phyloP scores from a whole-genome alignment of 306 rosid genomes.

The Rosa chinensis region DNA sequence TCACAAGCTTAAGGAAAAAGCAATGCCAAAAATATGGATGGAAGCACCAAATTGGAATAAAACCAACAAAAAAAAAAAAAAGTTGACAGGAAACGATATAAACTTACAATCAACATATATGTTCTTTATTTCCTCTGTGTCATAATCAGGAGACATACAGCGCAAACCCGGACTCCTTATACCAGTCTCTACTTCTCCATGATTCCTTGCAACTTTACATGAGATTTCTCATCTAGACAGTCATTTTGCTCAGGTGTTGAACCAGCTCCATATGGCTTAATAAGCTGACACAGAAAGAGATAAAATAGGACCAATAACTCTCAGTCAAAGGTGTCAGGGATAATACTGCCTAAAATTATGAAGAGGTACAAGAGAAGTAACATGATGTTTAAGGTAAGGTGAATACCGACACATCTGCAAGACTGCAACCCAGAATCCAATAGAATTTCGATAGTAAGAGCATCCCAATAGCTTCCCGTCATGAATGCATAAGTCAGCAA shows the following conservation, averaged over 20 bases:
- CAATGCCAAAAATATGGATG: not conserved
- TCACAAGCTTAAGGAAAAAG: not conserved
- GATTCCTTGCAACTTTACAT: conserved; percentile 42
- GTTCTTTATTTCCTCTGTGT: conserved; percentile 79
- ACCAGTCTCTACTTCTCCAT: conserved; percentile 47
- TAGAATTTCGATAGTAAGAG: conserved; percentile 74
- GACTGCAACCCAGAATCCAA: no score
- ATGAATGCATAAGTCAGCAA: conserved; percentile 84
- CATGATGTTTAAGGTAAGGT: conserved; percentile 17
- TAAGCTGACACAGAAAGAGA: conserved; percentile 50
- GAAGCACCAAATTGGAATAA: not conserved
- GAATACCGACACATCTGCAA: conserved; percentile 78
- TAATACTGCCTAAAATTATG: no score
- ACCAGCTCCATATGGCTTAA: conserved; percentile 76
- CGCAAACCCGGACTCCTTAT: conserved; percentile 48
- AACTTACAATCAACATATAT: conserved; percentile 91
- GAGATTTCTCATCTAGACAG: conserved; percentile 40
- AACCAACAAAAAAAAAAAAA: not conserved
- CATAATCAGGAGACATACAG: conserved; percentile 64
- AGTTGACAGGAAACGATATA: not conserved
- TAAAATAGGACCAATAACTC: conserved; percentile 10
- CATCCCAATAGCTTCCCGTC: conserved; percentile 92
- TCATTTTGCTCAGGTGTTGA: conserved; percentile 49
- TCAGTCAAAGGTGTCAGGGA: no score
- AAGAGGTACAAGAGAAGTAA: not conserved